A percentile compares a stretch with the other conserved stretches of the same genome.
Conservation (phyloP, 768 basidiomycete genomes). For the Mycena belliarum region DNA sequence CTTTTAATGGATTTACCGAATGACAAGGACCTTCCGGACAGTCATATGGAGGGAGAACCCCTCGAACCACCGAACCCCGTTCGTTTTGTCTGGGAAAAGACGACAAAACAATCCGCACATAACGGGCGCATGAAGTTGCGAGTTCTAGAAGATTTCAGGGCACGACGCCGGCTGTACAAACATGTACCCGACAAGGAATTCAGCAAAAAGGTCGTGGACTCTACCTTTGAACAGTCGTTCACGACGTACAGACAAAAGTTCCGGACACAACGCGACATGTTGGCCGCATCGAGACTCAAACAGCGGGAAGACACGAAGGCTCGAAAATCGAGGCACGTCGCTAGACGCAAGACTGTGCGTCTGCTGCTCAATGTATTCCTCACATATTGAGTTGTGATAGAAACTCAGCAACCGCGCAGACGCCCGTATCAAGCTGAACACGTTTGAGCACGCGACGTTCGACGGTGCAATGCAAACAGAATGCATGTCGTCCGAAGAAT, state of each 20-base stretch:
- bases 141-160: conserved; percentile 59
- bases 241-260: conserved; percentile 70
- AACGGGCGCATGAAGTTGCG: conserved; percentile 72
- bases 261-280: conserved; percentile 55
- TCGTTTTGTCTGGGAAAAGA: conserved; percentile 81
- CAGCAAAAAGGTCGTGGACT: conserved; percentile 57
- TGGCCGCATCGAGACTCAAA: conserved; percentile 43
- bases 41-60: conserved; percentile 54
- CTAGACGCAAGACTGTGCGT: conserved; percentile 65
- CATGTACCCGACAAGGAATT: conserved; percentile 70
- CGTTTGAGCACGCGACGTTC: conserved; percentile 63
- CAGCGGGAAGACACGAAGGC: conserved; percentile 64
- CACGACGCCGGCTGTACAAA: conserved; percentile 56
- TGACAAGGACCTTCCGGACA: conserved; percentile 62
- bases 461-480: conserved; percentile 72
- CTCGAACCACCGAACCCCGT: conserved; percentile 53
- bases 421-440: conserved; percentile 51
- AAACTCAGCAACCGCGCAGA: conserved; percentile 70
- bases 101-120: conserved; percentile 71
- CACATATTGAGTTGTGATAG: conserved; percentile 35
- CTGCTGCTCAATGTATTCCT: neutral
- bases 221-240: conserved; percentile 70
- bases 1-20: conserved; percentile 56
- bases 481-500: conserved; percentile 84
- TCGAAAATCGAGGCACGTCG: conserved; percentile 57